Conservation (phyloP, 352 stramenopile genomes). For the Phytophthora pistaciae region DNA sequence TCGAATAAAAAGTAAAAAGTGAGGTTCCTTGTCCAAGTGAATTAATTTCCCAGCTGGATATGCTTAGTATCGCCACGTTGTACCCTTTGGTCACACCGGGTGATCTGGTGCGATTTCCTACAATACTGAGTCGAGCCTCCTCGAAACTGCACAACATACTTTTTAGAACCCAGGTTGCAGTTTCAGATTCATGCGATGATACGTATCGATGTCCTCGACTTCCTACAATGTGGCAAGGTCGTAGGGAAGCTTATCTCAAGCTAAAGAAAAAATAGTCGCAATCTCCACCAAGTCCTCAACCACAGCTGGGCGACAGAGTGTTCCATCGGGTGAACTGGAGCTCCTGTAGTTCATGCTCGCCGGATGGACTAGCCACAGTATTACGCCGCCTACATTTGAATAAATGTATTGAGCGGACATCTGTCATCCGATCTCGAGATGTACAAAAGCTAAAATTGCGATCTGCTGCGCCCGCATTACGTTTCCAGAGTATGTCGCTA, state of each 20-base stretch:
- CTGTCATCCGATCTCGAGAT: neutral
- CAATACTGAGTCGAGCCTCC: too few species aligned
- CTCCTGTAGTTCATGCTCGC: too few species aligned
- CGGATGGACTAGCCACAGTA: neutral
- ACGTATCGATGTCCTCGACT: too few species aligned
- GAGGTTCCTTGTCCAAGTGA: too few species aligned
- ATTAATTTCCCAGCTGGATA: neutral
- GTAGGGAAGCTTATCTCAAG: neutral
- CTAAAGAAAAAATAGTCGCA: neutral
- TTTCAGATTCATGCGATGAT: too few species aligned
- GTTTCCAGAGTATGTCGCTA: neutral
- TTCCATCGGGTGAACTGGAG: neutral
- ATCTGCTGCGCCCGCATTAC: conserved; percentile 13
- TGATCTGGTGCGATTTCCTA: too few species aligned
- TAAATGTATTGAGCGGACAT: neutral
- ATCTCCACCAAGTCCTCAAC: neutral
- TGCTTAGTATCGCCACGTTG: too few species aligned
- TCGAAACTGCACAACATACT: too few species aligned
- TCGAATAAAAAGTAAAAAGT: too few species aligned
- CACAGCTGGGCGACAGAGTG: neutral
- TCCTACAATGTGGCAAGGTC: too few species aligned
- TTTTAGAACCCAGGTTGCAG: too few species aligned
- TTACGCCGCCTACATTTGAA: neutral
- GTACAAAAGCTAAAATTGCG: conserved; percentile 23
- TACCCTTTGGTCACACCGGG: too few species aligned